Base-by-base conservation (phyloP, 176 grass and related monocot species). In the Pontederia paniculata region DNA sequence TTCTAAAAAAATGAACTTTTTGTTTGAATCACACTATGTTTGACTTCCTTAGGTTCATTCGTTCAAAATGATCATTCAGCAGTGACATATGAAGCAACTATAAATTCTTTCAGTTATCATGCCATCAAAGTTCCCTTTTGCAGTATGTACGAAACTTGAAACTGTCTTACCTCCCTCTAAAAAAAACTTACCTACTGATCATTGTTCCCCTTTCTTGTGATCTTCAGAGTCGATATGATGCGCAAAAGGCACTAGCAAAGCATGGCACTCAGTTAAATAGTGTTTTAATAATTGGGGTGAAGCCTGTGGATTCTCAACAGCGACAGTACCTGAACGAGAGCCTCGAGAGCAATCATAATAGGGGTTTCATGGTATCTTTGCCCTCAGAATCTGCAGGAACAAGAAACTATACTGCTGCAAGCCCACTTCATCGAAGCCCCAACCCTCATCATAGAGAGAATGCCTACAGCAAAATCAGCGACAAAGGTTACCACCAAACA, bases 251-350 rank as follows among this genome's bases (percentile, higher is more conserved):
- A 60, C 77, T 98, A 66, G 80, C 79, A 75, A 98, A 84, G 66
- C 80, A 85, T 69, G 83, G 83, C 14, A 77, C 72, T 37, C 94
- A 93, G 21, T 63, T 98, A 61, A 88, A 68, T 42, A 88, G 65
- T 31, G 81, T 73, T 13, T 44, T 98, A 21, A 91, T 88, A 59
- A 72, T 98, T 72, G 94, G 94, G 21, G 87, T 98, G 48, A 98
- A 98, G 74, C 73, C 67, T 73, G 83, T 88, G 45, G 83, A 98
- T 77, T 73, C 73, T 4, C 50, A 79, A 42, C 74, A 98, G 17
- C 70, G 62, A 19, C 69, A 75, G 45, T 81, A 82, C 45, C 74
- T 98, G 43, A 82, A 84, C 1, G 72, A 98, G 43, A 77, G 44
- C 44, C 70, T 80, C 12, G 47, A 45, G 28, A 67, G 68, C 47